These are phyloP conservation scores for Gossypium mustelinum DNA, from an alignment of 345 rosid species.

Conservation along the genomic window DNA sequence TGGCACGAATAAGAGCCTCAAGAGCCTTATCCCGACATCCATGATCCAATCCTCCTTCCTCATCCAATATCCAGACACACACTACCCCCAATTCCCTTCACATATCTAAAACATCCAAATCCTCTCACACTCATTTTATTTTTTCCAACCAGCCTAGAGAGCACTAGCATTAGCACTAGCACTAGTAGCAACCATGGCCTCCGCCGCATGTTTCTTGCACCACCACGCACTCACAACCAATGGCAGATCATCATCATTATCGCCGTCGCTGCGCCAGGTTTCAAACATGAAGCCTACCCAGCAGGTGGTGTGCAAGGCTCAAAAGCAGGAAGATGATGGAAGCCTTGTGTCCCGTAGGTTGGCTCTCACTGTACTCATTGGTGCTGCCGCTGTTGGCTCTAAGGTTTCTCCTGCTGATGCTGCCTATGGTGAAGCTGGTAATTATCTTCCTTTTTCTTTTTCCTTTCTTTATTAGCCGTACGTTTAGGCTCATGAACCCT, in stretches of 20 bases:
- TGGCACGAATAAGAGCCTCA: slow-evolving; percentile 39
- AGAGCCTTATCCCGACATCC: slow-evolving; percentile 58
- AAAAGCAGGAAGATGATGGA: slow-evolving; percentile 47
- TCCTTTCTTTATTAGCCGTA: no score
- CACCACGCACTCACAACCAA: slow-evolving; percentile 50
- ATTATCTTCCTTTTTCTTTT: not conserved
- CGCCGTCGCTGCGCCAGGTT: slow-evolving; percentile 39
- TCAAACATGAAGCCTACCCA: slow-evolving; percentile 42
- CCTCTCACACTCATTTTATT: not conserved
- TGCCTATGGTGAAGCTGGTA: slow-evolving; percentile 96
- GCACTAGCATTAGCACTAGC: not conserved
- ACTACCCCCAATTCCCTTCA: slow-evolving; percentile 35
- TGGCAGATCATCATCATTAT: slow-evolving; percentile 31
- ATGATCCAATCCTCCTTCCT: slow-evolving; percentile 25
- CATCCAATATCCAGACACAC: slow-evolving; percentile 44
- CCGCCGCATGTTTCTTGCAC: slow-evolving; percentile 67
- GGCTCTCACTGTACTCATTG: slow-evolving; percentile 73
- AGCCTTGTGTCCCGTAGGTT: slow-evolving; percentile 59
- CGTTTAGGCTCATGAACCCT: no score
- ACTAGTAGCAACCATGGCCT: slow-evolving; percentile 42
- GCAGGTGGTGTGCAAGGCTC: slow-evolving; percentile 62
- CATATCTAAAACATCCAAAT: slow-evolving; percentile 8
- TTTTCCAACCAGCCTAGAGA: not conserved
- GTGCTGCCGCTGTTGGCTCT: slow-evolving; percentile 75
- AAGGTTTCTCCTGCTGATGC: slow-evolving; percentile 93